A percentile compares a stretch with the other conserved stretches of the same genome.
phyloP scores from a whole-genome alignment of 2,329 filamentous ascomycete genomes.

The Rhinocladiella mackenziei region DNA sequence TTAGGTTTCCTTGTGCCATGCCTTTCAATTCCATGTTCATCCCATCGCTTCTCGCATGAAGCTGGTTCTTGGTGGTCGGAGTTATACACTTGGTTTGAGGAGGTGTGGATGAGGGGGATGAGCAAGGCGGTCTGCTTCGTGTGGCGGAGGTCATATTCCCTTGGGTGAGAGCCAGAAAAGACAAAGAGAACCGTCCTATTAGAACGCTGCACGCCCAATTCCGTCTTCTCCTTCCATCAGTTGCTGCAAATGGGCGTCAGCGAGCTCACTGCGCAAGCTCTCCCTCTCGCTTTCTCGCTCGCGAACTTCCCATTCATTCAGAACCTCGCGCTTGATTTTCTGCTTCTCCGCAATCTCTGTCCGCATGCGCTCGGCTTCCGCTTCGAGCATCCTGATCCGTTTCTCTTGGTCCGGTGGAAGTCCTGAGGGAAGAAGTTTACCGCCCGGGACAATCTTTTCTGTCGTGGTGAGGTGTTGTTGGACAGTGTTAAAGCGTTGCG shows the following conservation, averaged over 20 bases:
- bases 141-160: too few species aligned
- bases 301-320: slow-evolving; percentile 47
- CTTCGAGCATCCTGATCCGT: slow-evolving; percentile 43
- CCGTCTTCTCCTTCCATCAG: slow-evolving; percentile 45
- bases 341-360: slow-evolving; percentile 45
- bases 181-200: slow-evolving; percentile 5
- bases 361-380: slow-evolving; percentile 43
- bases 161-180: not conserved
- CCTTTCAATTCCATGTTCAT: not conserved
- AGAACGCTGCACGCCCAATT: slow-evolving; percentile 41
- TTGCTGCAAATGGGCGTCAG: slow-evolving; percentile 45
- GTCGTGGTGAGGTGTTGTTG: slow-evolving; percentile 35
- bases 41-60: too few species aligned
- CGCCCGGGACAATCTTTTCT: slow-evolving; percentile 40
- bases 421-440: slow-evolving; percentile 38
- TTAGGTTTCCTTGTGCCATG: not conserved
- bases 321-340: slow-evolving; percentile 38
- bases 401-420: slow-evolving; percentile 42
- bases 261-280: slow-evolving; percentile 46
- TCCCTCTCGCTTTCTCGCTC: slow-evolving; percentile 47
- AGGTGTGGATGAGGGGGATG: too few species aligned
- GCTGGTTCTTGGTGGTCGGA: too few species aligned
- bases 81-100: too few species aligned
- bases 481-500: slow-evolving; percentile 38
- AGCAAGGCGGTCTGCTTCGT: too few species aligned